A percentile compares a stretch with the other conserved stretches of the same genome.
Conservation (phyloP, 2,329 filamentous ascomycete species). For the Pochonia chlamydosporia region DNA sequence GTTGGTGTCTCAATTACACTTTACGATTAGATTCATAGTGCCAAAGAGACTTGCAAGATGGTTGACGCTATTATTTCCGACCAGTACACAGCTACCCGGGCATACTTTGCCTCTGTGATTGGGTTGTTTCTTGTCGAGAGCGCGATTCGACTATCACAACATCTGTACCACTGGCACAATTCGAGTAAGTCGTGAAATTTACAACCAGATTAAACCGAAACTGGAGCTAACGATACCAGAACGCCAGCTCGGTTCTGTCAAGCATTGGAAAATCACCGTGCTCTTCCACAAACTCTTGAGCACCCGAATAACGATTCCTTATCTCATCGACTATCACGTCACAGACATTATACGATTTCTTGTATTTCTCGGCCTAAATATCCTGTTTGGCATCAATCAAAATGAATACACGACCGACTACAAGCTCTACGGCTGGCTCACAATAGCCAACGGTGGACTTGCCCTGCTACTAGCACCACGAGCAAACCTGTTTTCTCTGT, state of each 20-base stretch:
- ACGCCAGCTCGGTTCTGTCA: no score
- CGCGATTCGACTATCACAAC: neutral
- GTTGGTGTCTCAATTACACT: no score
- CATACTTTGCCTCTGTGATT: constrained; percentile 14
- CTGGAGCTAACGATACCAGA: no score
- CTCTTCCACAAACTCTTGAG: constrained; percentile 11
- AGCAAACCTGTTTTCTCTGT: constrained; percentile 15
- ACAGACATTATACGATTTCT: constrained; percentile 13
- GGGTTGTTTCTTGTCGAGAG: constrained; percentile 16
- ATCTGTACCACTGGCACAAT: neutral
- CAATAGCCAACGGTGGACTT: constrained; percentile 19
- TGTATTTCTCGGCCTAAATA: constrained; percentile 16
- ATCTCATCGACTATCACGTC: constrained; percentile 10
- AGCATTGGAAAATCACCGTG: neutral
- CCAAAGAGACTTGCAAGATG: constrained; percentile 8
- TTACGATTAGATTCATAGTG: no score
- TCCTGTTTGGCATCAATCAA: constrained; percentile 16
- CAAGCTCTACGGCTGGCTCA: constrained; percentile 21
- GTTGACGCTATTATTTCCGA: constrained; percentile 11
- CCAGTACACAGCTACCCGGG: constrained; percentile 13
- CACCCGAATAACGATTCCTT: constrained; percentile 6
- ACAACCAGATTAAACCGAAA: no score
- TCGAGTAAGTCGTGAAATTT: no score
- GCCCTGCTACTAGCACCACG: constrained; percentile 17
- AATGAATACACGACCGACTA: constrained; percentile 18